Conservation (phyloP, 1,139 yeast genomes). For the Geotrichum phurueaensis region DNA sequence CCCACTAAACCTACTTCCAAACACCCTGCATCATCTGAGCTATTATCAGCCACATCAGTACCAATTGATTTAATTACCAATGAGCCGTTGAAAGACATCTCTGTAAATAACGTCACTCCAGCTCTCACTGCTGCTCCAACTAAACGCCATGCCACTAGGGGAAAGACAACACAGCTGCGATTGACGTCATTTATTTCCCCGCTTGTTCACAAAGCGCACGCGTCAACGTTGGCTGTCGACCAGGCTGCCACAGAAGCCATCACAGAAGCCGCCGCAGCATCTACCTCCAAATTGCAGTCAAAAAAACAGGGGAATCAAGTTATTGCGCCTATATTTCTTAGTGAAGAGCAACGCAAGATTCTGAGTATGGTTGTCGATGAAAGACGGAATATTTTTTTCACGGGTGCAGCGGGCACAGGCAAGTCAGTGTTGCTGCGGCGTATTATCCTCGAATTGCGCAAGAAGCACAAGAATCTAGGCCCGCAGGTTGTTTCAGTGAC, state of each 20-base stretch:
- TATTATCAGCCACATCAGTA: not conserved
- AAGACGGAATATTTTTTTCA: constrained; percentile 61
- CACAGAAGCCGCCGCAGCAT: not conserved
- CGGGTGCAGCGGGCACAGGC: constrained; percentile 97
- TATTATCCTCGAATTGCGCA: constrained; percentile 55
- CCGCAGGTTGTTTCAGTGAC: constrained; percentile 65
- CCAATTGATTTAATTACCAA: not conserved
- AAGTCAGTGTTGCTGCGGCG: constrained; percentile 72
- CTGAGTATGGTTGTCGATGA: constrained; percentile 55
- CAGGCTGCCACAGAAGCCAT: not conserved
- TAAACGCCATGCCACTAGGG: not conserved
- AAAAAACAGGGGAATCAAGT: not conserved
- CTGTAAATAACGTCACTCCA: not conserved
- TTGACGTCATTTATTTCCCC: constrained; percentile 16
- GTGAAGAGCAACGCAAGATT: constrained; percentile 67
- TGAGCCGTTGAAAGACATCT: not conserved
- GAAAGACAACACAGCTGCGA: constrained; percentile 5
- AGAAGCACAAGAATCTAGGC: constrained; percentile 31
- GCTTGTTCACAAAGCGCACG: constrained; percentile 10
- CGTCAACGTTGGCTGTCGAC: constrained; percentile 12
- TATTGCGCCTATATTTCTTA: constrained; percentile 34
- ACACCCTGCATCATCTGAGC: not conserved
- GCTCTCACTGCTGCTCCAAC: not conserved
- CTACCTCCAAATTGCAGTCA: not conserved
- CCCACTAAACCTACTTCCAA: not conserved